A percentile compares a stretch with the other conserved stretches of the same genome.
Evolutionary conservation across 78 protist genomes (phyloP).

Genomic region (Dictyostelium brefeldianum): DNA sequence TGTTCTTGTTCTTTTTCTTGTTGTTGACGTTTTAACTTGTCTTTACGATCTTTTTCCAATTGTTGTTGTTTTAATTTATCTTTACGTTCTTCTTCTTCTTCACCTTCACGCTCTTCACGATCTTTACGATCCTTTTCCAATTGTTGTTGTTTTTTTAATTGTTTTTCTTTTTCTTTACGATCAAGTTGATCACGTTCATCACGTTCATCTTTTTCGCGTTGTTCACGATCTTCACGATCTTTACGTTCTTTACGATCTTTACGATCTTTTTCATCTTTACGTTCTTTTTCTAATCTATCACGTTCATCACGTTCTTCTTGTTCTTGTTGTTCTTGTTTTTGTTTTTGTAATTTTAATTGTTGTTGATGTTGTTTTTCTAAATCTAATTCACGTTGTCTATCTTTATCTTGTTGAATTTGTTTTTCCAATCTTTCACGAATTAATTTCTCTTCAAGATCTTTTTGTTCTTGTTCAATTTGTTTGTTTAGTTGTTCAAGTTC

Average conservation of each 20-base stretch:
- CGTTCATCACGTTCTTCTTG: slow-evolving; percentile 14
- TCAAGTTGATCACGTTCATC: not conserved
- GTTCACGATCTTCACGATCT: not conserved
- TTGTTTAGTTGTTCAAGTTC: not conserved
- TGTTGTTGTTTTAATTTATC: slow-evolving; percentile 2
- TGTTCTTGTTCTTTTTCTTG: not conserved
- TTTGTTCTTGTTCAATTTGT: slow-evolving; percentile 6
- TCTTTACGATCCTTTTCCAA: slow-evolving; percentile 32
- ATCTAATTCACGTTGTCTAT: not conserved
- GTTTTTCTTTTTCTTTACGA: not conserved
- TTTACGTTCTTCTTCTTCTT: slow-evolving; percentile 8
- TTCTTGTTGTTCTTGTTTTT: slow-evolving; percentile 1
- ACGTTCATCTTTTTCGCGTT: not conserved
- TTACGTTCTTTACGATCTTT: not conserved
- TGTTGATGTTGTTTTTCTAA: not conserved
- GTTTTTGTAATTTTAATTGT: not conserved
- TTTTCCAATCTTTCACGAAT: not conserved
- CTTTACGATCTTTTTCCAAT: not conserved
- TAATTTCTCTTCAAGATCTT: not conserved
- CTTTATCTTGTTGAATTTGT: not conserved
- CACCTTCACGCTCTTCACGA: not conserved
- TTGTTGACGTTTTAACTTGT: not conserved
- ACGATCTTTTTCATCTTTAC: not conserved
- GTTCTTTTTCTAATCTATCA: not conserved
- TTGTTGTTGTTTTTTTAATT: not conserved